phyloP scores from a whole-genome alignment of 1,139 yeast species.

The Blastobotrys illinoisensis region DNA sequence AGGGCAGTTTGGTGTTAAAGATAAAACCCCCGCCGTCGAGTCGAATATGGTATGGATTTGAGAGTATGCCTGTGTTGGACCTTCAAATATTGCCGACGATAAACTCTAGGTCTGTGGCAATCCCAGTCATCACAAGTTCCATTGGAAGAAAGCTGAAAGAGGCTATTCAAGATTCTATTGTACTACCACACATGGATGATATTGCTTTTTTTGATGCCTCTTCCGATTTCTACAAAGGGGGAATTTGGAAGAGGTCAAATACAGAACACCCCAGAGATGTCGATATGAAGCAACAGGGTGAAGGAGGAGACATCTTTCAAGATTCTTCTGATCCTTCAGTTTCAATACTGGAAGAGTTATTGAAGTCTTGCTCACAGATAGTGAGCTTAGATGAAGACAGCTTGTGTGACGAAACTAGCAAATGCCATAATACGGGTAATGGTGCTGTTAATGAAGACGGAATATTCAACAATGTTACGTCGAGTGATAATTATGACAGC shows the following conservation, averaged over 20 bases:
- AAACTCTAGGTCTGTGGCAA: constrained; percentile 74
- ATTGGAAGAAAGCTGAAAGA: constrained; percentile 77
- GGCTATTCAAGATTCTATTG: constrained; percentile 70
- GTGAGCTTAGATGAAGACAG: not conserved
- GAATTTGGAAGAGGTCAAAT: constrained; percentile 64
- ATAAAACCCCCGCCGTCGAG: constrained; percentile 88
- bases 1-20: constrained; percentile 66
- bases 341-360: not conserved
- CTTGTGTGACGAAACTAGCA: not conserved
- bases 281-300: not conserved
- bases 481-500: not conserved
- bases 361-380: not conserved
- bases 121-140: constrained; percentile 69
- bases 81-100: constrained; percentile 82
- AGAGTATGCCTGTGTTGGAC: constrained; percentile 67
- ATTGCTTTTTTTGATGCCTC: constrained; percentile 61
- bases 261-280: constrained; percentile 3
- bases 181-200: constrained; percentile 86
- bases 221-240: constrained; percentile 74
- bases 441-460: constrained; percentile 4
- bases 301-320: constrained; percentile 1
- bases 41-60: constrained; percentile 87
- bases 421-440: not conserved
- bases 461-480: not conserved
- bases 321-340: not conserved